These are phyloP conservation scores for Hymenoscyphus fructigenus DNA, from an alignment of 2,329 filamentous ascomycete genomes.

Conservation along the genomic window DNA sequence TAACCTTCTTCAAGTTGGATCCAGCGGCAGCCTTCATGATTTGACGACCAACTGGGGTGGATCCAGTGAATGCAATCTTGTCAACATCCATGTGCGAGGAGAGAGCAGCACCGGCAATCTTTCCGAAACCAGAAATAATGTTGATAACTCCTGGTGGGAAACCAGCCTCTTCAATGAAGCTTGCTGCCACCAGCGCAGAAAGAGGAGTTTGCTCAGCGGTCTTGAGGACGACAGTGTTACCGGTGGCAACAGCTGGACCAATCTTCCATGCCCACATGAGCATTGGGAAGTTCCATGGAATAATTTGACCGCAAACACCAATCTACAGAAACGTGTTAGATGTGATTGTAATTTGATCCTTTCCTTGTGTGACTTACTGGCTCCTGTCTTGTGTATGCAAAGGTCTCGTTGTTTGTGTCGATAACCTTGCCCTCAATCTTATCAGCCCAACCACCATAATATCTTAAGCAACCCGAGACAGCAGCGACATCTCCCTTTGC, in stretches of 20 bases:
- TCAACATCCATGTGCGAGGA: constrained; percentile 63
- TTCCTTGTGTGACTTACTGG: constrained; percentile 47
- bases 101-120: constrained; percentile 63
- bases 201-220: constrained; percentile 63
- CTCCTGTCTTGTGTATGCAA: constrained; percentile 68
- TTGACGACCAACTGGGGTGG: constrained; percentile 58
- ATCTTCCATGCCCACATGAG: constrained; percentile 69
- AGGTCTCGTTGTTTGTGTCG: constrained; percentile 62
- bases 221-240: constrained; percentile 61
- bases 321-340: constrained; percentile 36
- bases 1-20: constrained; percentile 65
- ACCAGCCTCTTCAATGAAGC: constrained; percentile 60
- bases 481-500: constrained; percentile 72
- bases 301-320: constrained; percentile 70
- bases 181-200: constrained; percentile 52
- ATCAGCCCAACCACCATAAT: constrained; percentile 76
- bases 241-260: constrained; percentile 57
- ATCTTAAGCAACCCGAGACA: constrained; percentile 71
- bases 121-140: constrained; percentile 65
- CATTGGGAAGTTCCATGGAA: constrained; percentile 71
- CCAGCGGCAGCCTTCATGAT: constrained; percentile 64
- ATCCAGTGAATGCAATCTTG: constrained; percentile 67
- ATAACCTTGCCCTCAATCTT: constrained; percentile 70
- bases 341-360: constrained; percentile 17
- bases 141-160: constrained; percentile 66